Evolutionary conservation across 805 yeast species (phyloP).

Genomic region (Saccharomycopsis selenospora): DNA sequence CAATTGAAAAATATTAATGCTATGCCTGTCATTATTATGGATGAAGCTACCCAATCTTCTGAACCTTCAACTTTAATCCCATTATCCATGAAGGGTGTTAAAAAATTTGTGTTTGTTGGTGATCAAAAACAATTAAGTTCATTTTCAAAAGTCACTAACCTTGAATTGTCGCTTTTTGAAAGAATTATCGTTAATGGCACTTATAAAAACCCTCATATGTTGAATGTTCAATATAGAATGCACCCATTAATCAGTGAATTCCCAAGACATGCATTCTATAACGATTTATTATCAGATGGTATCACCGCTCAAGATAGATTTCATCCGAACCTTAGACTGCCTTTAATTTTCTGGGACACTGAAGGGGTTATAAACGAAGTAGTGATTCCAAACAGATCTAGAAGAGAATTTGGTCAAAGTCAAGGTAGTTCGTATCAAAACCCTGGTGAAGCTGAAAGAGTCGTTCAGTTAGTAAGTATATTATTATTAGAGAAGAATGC

Average conservation of each 20-base stretch:
- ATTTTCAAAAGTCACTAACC: constrained; percentile 59
- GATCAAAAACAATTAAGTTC: constrained; percentile 71
- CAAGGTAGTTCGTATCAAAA: constrained; percentile 56
- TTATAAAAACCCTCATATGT: constrained; percentile 54
- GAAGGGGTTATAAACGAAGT: constrained; percentile 40
- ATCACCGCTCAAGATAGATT: constrained; percentile 44
- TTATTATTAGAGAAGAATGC: constrained; percentile 50
- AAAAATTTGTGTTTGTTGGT: constrained; percentile 64
- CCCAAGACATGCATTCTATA: constrained; percentile 47
- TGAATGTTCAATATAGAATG: constrained; percentile 65
- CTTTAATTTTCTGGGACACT: constrained; percentile 57
- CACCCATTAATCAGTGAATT: constrained; percentile 56
- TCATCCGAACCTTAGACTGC: constrained; percentile 42
- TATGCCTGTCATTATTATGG: constrained; percentile 66
- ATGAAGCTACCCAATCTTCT: constrained; percentile 71
- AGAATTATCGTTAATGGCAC: constrained; percentile 57
- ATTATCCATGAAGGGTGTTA: constrained; percentile 58
- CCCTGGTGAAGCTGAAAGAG: constrained; percentile 41
- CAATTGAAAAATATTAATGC: constrained; percentile 48
- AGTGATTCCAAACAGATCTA: constrained; percentile 39
- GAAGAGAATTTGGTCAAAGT: constrained; percentile 36
- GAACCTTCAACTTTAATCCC: constrained; percentile 70
- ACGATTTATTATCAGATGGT: constrained; percentile 48
- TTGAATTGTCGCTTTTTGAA: constrained; percentile 63
- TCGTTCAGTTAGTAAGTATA: constrained; percentile 41